Evolutionary conservation across 1,284 basidiomycete species (phyloP).

Genomic region (Ustilago curta): DNA sequence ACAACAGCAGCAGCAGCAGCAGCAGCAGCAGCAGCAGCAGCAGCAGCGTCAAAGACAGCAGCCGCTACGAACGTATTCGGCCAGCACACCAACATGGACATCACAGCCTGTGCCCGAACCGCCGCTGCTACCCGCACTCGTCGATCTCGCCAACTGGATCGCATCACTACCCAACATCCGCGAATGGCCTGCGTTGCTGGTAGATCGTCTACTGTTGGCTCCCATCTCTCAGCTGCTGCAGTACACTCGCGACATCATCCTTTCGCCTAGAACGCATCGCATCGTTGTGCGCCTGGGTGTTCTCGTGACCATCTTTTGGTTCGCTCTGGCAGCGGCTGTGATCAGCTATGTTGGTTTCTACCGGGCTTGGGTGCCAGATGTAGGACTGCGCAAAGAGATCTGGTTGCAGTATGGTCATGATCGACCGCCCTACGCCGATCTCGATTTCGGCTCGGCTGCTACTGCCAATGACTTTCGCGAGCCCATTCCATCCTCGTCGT

Average conservation of each 20-base stretch:
- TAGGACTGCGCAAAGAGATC: constrained; percentile 57
- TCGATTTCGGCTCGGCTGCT: constrained; percentile 36
- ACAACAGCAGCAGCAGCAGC: constrained; percentile 34
- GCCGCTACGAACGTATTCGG: constrained; percentile 13
- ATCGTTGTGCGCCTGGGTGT: constrained; percentile 60
- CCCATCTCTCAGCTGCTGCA: constrained; percentile 41
- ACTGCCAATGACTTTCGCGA: constrained; percentile 14
- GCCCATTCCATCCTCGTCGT: constrained; percentile 33
- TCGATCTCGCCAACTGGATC: constrained; percentile 46
- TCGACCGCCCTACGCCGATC: constrained; percentile 34
- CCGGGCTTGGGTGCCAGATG: constrained; percentile 65
- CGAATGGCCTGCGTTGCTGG: constrained; percentile 51
- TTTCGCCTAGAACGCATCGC: constrained; percentile 64
- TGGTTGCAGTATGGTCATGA: constrained; percentile 61
- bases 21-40: constrained; percentile 25
- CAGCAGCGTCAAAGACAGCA: constrained; percentile 17
- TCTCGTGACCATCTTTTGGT: constrained; percentile 57
- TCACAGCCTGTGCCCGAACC: constrained; percentile 47
- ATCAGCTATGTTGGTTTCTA: constrained; percentile 67
- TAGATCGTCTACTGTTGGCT: constrained; percentile 41
- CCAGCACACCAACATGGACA: constrained; percentile 32
- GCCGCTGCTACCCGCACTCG: constrained; percentile 39
- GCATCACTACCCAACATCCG: constrained; percentile 50
- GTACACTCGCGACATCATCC: constrained; percentile 50
- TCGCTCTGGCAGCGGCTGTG: constrained; percentile 57